These are phyloP conservation scores for Candida odintsovae DNA, from an alignment of 805 yeast genomes.

Conservation along the genomic window DNA sequence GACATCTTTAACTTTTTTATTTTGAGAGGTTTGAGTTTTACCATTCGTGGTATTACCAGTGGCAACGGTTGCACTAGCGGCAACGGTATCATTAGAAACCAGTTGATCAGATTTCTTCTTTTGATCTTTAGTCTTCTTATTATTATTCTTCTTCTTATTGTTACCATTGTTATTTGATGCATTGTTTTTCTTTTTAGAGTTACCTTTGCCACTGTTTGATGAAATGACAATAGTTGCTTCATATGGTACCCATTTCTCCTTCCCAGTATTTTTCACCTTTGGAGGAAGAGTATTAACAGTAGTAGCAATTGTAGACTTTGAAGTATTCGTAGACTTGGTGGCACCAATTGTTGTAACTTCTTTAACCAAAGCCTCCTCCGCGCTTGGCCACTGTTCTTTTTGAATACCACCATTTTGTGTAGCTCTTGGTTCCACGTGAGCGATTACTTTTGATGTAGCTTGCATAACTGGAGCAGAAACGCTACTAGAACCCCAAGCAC, in stretches of 20 bases:
- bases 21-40: neutral
- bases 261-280: slow-evolving; percentile 24
- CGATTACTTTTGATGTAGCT: neutral
- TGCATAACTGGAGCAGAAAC: slow-evolving; percentile 1
- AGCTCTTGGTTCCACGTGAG: neutral
- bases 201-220: slow-evolving; percentile 2
- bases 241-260: slow-evolving; percentile 67
- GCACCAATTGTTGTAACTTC: neutral
- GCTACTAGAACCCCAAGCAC: slow-evolving; percentile 21
- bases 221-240: slow-evolving; percentile 31
- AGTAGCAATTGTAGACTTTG: slow-evolving; percentile 2
- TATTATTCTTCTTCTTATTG: neutral
- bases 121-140: neutral
- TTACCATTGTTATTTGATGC: slow-evolving; percentile 2
- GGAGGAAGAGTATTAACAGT: too few relatives aligned
- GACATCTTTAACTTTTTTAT: neutral
- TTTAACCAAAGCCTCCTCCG: slow-evolving; percentile 10
- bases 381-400: slow-evolving; percentile 21
- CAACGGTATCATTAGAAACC: neutral
- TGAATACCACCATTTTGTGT: neutral
- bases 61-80: too few relatives aligned
- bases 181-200: slow-evolving; percentile 1
- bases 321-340: neutral
- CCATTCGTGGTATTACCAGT: too few relatives aligned
- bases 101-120: neutral